A percentile compares a stretch with the other conserved stretches of the same genome.
phyloP scores from a whole-genome alignment of 169 alveolate genomes.

The Theileria luwenshuni region DNA sequence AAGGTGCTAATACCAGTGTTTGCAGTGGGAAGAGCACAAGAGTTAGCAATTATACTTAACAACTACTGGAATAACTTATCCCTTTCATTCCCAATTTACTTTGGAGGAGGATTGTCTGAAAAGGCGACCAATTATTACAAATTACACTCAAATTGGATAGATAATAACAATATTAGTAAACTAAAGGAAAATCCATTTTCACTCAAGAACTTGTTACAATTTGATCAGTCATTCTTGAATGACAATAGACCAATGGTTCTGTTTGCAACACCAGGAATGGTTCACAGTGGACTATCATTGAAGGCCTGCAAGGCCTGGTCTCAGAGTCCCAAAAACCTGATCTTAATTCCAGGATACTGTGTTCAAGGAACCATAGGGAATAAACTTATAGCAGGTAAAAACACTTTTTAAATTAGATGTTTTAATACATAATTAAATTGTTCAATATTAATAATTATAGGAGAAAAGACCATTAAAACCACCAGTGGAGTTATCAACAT shows the following conservation, averaged over 20 bases:
- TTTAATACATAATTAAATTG: neutral
- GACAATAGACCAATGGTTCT: constrained; percentile 96
- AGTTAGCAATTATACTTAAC: constrained; percentile 94
- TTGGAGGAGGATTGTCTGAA: constrained; percentile 97
- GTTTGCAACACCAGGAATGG: constrained; percentile 99
- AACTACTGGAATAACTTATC: constrained; percentile 94
- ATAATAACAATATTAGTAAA: constrained; percentile 84
- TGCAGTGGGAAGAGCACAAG: constrained; percentile 99
- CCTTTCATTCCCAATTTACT: constrained; percentile 91
- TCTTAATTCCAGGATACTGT: constrained; percentile 96
- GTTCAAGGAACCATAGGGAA: constrained; percentile 97
- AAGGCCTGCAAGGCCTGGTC: constrained; percentile 96
- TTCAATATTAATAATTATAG: constrained; percentile 1
- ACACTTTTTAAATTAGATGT: neutral
- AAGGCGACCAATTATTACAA: constrained; percentile 94
- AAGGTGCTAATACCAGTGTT: constrained; percentile 97
- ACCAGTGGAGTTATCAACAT: constrained; percentile 80
- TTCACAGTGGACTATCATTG: constrained; percentile 96
- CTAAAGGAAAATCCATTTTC: constrained; percentile 89
- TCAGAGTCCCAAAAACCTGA: constrained; percentile 89
- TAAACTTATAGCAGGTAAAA: constrained; percentile 80
- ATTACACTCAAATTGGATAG: constrained; percentile 92
- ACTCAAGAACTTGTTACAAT: constrained; percentile 89
- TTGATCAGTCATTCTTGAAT: constrained; percentile 86
- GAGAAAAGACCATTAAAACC: constrained; percentile 61